These are phyloP conservation scores for Apium graveolens DNA, from an alignment of 129 eudicot species.

Conservation along the genomic window DNA sequence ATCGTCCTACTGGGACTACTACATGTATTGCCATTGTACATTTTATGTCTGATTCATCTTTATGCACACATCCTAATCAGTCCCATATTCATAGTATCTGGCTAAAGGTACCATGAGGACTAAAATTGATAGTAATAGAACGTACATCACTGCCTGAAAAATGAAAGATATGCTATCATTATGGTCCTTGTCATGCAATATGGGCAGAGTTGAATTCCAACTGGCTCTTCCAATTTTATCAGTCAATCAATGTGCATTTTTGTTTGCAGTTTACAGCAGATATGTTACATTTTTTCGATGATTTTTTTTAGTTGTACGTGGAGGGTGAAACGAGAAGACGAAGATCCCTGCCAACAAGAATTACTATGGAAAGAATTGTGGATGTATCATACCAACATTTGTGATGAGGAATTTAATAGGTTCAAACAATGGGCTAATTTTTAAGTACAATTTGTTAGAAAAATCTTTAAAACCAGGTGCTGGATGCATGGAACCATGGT, in stretches of 20 bases:
- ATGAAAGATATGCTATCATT: not conserved
- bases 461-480: conserved; percentile 16
- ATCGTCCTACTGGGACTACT: too few species aligned
- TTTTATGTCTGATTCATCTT: not conserved
- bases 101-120: not conserved
- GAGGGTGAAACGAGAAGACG: not conserved
- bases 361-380: not conserved
- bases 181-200: not conserved
- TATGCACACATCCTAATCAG: not conserved
- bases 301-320: not conserved
- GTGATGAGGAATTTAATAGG: not conserved
- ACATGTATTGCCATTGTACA: too few species aligned
- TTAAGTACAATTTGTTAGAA: not conserved
- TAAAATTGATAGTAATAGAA: not conserved
- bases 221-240: not conserved
- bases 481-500: conserved; percentile 7
- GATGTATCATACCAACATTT: not conserved
- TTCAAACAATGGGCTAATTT: not conserved
- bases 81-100: not conserved
- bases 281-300: not conserved
- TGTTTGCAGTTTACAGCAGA: not conserved
- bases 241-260: not conserved
- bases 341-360: not conserved
- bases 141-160: not conserved
- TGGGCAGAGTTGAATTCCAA: not conserved